A percentile compares a stretch with the other conserved stretches of the same genome.
Conservation (phyloP, 768 basidiomycete genomes). For the Hypholoma sublateritium region DNA sequence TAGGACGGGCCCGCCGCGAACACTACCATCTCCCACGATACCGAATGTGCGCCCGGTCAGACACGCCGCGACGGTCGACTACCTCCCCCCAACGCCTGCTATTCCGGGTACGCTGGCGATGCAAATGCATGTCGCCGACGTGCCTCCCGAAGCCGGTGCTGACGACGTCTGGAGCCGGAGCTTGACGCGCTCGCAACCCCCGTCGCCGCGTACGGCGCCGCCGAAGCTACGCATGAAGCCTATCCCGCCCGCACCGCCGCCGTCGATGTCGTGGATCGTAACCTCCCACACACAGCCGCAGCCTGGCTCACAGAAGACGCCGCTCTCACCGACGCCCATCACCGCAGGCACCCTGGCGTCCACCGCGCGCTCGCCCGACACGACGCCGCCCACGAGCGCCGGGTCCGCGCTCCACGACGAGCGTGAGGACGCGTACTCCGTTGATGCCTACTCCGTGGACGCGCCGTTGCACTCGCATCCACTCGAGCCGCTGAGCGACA, state of each 20-base stretch:
- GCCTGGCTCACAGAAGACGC: not conserved
- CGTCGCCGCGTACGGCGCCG: slow-evolving; percentile 14
- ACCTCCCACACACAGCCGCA: not conserved
- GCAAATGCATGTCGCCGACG: slow-evolving; percentile 3
- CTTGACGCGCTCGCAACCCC: slow-evolving; percentile 13
- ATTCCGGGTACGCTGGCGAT: not conserved
- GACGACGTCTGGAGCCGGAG: not conserved
- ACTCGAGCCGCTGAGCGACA: slow-evolving; percentile 9
- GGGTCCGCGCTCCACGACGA: not conserved
- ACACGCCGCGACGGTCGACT: not conserved
- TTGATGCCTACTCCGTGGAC: slow-evolving; percentile 9
- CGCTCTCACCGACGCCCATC: not conserved
- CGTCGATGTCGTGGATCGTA: not conserved
- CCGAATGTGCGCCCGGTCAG: not conserved
- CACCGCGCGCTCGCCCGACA: not conserved
- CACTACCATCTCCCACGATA: not conserved
- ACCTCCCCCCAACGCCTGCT: not conserved
- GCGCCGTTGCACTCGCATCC: slow-evolving; percentile 17
- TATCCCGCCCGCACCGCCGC: slow-evolving; percentile 3
- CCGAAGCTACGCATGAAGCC: slow-evolving; percentile 7
- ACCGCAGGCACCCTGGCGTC: not conserved
- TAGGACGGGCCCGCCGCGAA: not conserved
- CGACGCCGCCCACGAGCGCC: not conserved
- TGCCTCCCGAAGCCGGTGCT: not conserved
- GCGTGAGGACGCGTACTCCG: slow-evolving; percentile 4